Conservation (phyloP, 1,139 yeast genomes). For the Suhomyces bokatorum region DNA sequence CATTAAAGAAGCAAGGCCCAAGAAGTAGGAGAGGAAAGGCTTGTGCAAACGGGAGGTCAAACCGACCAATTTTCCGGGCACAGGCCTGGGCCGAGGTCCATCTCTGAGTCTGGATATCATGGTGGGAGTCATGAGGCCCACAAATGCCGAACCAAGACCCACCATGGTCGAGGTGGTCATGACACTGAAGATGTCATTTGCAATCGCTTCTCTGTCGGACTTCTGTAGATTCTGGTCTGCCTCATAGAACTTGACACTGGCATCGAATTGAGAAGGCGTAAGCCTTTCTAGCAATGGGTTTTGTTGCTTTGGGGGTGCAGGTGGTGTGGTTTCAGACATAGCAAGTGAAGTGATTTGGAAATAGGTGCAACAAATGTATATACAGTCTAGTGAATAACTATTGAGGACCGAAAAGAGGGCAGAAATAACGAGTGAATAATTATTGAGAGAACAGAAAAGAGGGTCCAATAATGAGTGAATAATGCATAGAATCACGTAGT, state of each 20-base stretch:
- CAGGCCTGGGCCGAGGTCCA: background rate
- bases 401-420: too few species aligned
- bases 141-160: constrained; percentile 21
- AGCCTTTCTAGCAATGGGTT: constrained; percentile 33
- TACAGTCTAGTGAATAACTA: too few species aligned
- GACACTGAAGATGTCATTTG: constrained; percentile 31
- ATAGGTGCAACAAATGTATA: background rate
- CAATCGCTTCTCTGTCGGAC: constrained; percentile 34
- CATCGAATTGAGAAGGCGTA: constrained; percentile 39
- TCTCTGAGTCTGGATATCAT: constrained; percentile 10
- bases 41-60: constrained; percentile 24
- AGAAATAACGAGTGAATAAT: too few species aligned
- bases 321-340: constrained; percentile 1
- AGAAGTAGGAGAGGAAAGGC: constrained; percentile 36
- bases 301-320: constrained; percentile 6
- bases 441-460: too few species aligned
- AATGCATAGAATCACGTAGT: too few species aligned
- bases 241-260: constrained; percentile 42
- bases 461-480: too few species aligned
- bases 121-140: constrained; percentile 16
- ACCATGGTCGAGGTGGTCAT: constrained; percentile 28
- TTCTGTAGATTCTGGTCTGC: constrained; percentile 39
- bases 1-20: constrained; percentile 32
- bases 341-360: background rate
- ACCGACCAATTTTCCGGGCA: constrained; percentile 1